phyloP scores from a whole-genome alignment of 352 stramenopile species.

The Phytophthora europaea region DNA sequence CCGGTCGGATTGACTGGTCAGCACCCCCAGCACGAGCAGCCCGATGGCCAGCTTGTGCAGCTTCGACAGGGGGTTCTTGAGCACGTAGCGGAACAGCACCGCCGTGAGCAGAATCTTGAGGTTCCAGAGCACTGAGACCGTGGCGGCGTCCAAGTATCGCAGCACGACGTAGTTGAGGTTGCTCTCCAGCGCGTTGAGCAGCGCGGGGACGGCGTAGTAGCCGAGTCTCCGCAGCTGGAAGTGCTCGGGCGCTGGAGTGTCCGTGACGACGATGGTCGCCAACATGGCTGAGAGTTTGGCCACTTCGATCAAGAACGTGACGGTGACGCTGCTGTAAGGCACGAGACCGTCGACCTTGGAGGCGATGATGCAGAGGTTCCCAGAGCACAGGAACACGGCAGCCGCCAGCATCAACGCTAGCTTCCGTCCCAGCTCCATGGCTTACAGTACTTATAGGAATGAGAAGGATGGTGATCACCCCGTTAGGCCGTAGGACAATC shows the following conservation, averaged over 20 bases:
- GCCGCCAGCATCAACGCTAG: conserved; percentile 68
- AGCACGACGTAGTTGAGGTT: conserved; percentile 90
- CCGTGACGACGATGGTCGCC: conserved; percentile 45
- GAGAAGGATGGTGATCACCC: neutral
- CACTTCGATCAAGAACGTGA: conserved; percentile 87
- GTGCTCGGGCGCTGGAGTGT: conserved; percentile 38
- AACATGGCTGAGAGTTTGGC: conserved; percentile 71
- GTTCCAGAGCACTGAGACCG: conserved; percentile 90
- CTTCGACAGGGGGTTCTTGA: conserved; percentile 73
- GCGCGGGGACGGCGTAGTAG: conserved; percentile 80
- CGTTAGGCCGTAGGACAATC: neutral
- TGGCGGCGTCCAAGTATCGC: conserved; percentile 84
- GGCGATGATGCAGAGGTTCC: conserved; percentile 88
- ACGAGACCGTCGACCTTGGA: conserved; percentile 80
- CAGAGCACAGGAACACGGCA: conserved; percentile 74
- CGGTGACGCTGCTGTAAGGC: conserved; percentile 86
- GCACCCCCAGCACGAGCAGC: conserved; percentile 80
- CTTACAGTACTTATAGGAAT: neutral
- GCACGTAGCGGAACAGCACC: conserved; percentile 82
- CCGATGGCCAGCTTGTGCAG: conserved; percentile 80
- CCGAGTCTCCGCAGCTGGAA: conserved; percentile 50
- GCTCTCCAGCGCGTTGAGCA: conserved; percentile 87
- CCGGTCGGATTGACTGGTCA: conserved; percentile 81
- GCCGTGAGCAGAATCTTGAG: conserved; percentile 89
- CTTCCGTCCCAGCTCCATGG: conserved; percentile 45